phyloP scores from a whole-genome alignment of 2,329 filamentous ascomycete genomes.

The Fusarium humuli region DNA sequence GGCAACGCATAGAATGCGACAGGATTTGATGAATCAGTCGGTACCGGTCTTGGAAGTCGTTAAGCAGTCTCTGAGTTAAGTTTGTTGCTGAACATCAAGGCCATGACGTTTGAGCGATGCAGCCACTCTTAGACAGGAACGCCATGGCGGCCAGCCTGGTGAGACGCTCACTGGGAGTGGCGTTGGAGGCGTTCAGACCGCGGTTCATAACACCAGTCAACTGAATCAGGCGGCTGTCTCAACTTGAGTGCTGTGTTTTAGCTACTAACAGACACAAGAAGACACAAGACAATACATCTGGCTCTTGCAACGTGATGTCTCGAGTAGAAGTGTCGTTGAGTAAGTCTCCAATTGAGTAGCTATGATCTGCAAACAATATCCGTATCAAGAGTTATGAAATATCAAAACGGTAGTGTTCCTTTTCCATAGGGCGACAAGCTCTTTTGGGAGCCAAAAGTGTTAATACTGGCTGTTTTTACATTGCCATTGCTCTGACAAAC shows the following conservation, averaged over 20 bases:
- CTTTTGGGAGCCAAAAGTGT: not conserved
- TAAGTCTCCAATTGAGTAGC: not conserved
- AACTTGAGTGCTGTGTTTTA: slow-evolving; percentile 2
- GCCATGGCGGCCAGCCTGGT: slow-evolving; percentile 1
- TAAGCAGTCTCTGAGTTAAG: not conserved
- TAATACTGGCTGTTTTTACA: not conserved
- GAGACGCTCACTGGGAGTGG: slow-evolving; percentile 19
- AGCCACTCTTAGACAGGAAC: not conserved
- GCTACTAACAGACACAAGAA: not conserved
- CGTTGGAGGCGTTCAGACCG: slow-evolving; percentile 18
- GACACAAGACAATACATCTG: not conserved
- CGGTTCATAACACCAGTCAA: slow-evolving; percentile 2
- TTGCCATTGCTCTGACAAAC: not conserved
- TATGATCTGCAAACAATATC: not conserved
- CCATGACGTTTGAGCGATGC: slow-evolving; percentile 1
- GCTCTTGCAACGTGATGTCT: not conserved
- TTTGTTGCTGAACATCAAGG: not conserved
- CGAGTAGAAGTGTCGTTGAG: not conserved
- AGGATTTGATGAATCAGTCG: not conserved
- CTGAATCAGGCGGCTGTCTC: slow-evolving; percentile 22
- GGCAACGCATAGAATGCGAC: not conserved
- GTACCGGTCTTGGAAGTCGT: not conserved
- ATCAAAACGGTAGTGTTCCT: not conserved
- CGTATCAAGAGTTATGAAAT: not conserved
- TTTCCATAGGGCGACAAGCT: not conserved